Base-by-base conservation (phyloP, 2,329 filamentous ascomycete genomes). In the Cladosporium sp. region DNA sequence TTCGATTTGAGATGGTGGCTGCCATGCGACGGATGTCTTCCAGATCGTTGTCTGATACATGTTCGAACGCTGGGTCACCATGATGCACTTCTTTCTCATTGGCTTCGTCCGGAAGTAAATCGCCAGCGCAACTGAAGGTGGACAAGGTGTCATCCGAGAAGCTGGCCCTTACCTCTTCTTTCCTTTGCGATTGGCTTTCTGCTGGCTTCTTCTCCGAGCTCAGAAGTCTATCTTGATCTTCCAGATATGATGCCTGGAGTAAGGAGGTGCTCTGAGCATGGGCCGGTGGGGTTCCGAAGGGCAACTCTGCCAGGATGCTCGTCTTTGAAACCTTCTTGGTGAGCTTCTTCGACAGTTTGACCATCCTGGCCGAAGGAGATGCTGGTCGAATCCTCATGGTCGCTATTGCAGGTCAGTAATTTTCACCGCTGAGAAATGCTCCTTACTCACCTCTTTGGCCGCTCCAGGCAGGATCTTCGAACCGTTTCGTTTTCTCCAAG, bases 321-420 rank as follows among this genome's bases (percentile, higher is more conserved):
- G 65, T 74, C 44, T 68, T 69, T 3, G 74, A 74, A 18, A 79
- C 74, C 54, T 78, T 77, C 65, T 73, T 73, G 1, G 76, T 78
- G 15, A 82, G 71, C n/a, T 76, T 75, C 65, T 74, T 72, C 5
- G 80, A 82, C 12, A 81, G 69, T 49, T 73, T 73, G 28, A 70
- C 71, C 78, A 81, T 81, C 51, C 74, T 74, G 15, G 69, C 71
- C 2, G 79, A 80, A 3, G 79, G 79, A 8, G 79, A 81, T 6
- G 66, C 66, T 10, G 68, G 32, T 2, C 68, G 55, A 5, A 62
- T 64, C 61, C 69, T 72, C 71, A 73, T 72, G 14, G 68, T 73
- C 14, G 75, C 76, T 78, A 38, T 28, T 7, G 34, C 12, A 8
- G 38, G 51, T 75, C 51, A 75, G 71, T 68, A 12, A 64, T 26